phyloP scores from a whole-genome alignment of 768 basidiomycete species.

The Boletus sp. region DNA sequence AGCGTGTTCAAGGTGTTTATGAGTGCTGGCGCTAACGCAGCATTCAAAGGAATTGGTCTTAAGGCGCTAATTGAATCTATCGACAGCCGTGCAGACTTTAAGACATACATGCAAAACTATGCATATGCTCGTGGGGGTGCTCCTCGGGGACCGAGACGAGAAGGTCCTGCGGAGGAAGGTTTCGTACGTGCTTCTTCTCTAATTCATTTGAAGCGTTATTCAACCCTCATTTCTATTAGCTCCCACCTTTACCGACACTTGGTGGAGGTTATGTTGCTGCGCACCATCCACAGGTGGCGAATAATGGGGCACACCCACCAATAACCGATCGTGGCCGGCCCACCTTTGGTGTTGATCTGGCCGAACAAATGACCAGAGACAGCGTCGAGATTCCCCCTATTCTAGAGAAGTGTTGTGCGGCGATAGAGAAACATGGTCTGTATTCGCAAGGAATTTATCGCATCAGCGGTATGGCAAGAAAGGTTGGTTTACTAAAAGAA shows the following conservation, averaged over 20 bases:
- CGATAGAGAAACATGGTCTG: slow-evolving; percentile 90
- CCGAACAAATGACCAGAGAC: slow-evolving; percentile 92
- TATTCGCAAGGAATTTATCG: slow-evolving; percentile 88
- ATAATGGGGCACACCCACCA: slow-evolving; percentile 29
- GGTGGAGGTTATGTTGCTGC: slow-evolving; percentile 26
- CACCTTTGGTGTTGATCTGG: slow-evolving; percentile 92
- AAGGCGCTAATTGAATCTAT: slow-evolving; percentile 88
- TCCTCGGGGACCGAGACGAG: slow-evolving; percentile 74
- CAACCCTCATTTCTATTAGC: slow-evolving; percentile 36
- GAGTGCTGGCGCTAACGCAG: neutral
- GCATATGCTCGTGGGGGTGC: slow-evolving; percentile 78
- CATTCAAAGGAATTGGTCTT: slow-evolving; percentile 58
- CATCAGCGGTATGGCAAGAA: slow-evolving; percentile 86
- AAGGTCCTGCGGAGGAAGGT: slow-evolving; percentile 89
- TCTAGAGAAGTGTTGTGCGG: slow-evolving; percentile 83
- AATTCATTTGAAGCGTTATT: slow-evolving; percentile 4
- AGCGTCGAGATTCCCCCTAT: slow-evolving; percentile 86
- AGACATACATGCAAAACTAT: slow-evolving; percentile 96
- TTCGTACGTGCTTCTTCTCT: slow-evolving; percentile 63
- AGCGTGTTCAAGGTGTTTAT: slow-evolving; percentile 13
- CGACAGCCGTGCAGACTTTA: slow-evolving; percentile 94
- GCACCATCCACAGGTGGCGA: slow-evolving; percentile 25
- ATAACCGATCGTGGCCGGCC: slow-evolving; percentile 62
- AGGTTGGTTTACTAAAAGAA: slow-evolving; percentile 79
- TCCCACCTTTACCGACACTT: slow-evolving; percentile 59